Percentiles rank a stretch among this genome's conserved stretches.
phyloP scores from a whole-genome alignment of 306 rosid species.

The Medicago lupulina region DNA sequence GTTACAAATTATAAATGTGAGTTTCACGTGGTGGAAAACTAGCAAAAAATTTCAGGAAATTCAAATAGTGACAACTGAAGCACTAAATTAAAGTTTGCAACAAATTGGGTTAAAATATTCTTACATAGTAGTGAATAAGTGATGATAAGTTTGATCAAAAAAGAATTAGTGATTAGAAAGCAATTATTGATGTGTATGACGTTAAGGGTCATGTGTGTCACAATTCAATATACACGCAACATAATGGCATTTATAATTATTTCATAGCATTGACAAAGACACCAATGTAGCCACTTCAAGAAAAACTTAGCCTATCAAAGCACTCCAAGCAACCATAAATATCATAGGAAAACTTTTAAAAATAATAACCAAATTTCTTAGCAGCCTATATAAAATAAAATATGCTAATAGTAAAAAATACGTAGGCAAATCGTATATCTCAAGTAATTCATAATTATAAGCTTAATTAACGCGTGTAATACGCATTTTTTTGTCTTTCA shows the following conservation, averaged over 20 bases:
- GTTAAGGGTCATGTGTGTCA: conserved; percentile 14
- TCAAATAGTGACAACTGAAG: too few relatives aligned
- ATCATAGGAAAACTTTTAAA: neutral
- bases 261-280: neutral
- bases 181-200: conserved; percentile 47
- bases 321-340: conserved; percentile 35
- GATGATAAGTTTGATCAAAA: neutral
- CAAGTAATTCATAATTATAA: conserved; percentile 18
- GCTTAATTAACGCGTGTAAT: conserved; percentile 39
- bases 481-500: conserved; percentile 36
- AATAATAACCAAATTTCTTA: conserved; percentile 30
- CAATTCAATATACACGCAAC: conserved; percentile 42
- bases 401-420: neutral
- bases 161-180: conserved; percentile 28
- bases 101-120: neutral
- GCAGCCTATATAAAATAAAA: neutral
- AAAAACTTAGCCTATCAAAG: conserved; percentile 25
- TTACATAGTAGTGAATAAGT: neutral
- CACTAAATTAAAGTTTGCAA: neutral
- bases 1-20: too few relatives aligned
- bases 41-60: too few relatives aligned
- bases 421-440: conserved; percentile 26
- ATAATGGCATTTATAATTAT: neutral
- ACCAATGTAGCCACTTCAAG: conserved; percentile 17
- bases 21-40: too few relatives aligned